Conservation (phyloP, 2,329 filamentous ascomycete species). For the Penicillium vulpinum region DNA sequence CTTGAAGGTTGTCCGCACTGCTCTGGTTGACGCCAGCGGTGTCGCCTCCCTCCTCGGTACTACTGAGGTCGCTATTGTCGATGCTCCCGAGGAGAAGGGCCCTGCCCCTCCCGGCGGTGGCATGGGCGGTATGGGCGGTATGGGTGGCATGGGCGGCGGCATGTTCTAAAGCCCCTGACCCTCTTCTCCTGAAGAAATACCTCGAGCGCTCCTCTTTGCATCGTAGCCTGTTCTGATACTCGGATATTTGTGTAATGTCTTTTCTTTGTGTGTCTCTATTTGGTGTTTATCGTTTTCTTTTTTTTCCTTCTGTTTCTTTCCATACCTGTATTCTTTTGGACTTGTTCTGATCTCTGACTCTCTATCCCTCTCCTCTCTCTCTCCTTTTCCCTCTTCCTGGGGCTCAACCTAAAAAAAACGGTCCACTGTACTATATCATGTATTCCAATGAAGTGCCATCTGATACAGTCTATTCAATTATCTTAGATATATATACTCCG, state of each 20-base stretch:
- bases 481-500: too few relatives aligned
- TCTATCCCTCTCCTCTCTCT: too few relatives aligned
- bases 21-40: slow-evolving; percentile 89
- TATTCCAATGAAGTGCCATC: slow-evolving; percentile 11
- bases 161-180: slow-evolving; percentile 59
- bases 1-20: slow-evolving; percentile 98
- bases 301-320: slow-evolving; percentile 18
- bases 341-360: slow-evolving; percentile 6
- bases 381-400: slow-evolving; percentile 26
- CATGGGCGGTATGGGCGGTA: slow-evolving; percentile 56
- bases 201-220: slow-evolving; percentile 37
- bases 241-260: slow-evolving; percentile 28
- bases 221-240: slow-evolving; percentile 32
- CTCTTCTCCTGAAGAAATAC: slow-evolving; percentile 19
- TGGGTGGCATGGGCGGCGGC: slow-evolving; percentile 63
- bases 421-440: slow-evolving; percentile 29
- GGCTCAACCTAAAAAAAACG: slow-evolving; percentile 15
- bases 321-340: slow-evolving; percentile 27
- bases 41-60: slow-evolving; percentile 96
- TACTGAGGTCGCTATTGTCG: slow-evolving; percentile 96
- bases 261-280: slow-evolving; percentile 21
- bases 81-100: slow-evolving; percentile 89
- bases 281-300: slow-evolving; percentile 24
- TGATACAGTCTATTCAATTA: not conserved
- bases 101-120: slow-evolving; percentile 54